A percentile compares a stretch with the other conserved stretches of the same genome.
phyloP scores from a whole-genome alignment of 108 stramenopile species.

The Stephanodiscus minutulus region DNA sequence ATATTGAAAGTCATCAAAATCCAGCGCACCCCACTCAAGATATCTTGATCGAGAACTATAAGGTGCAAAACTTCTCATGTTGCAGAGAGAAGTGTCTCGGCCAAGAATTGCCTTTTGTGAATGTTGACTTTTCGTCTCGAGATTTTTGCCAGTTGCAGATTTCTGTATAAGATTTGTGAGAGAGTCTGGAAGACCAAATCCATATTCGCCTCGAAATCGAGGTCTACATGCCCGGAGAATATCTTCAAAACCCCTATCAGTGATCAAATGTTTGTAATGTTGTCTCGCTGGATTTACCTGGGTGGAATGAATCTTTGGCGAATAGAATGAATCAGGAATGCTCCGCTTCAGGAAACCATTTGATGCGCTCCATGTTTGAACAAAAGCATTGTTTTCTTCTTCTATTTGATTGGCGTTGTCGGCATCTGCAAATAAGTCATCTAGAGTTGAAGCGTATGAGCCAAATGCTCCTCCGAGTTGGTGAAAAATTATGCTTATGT shows the following conservation, averaged over 20 bases:
- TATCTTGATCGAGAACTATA: constrained; percentile 23
- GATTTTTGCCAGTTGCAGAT: background rate
- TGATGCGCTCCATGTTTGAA: constrained; percentile 35
- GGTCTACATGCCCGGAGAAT: constrained; percentile 87
- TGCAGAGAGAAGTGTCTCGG: background rate
- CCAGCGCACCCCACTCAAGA: constrained; percentile 49
- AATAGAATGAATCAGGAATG: background rate
- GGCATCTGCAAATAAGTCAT: constrained; percentile 3
- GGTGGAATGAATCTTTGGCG: constrained; percentile 2
- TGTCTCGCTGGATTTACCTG: constrained; percentile 28
- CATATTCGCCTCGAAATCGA: constrained; percentile 49
- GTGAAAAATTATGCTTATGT: background rate
- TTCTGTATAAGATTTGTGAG: constrained; percentile 35
- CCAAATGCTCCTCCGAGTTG: background rate
- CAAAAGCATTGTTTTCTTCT: constrained; percentile 18
- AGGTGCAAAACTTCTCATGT: constrained; percentile 8
- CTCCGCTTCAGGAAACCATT: constrained; percentile 58
- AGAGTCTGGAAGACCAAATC: constrained; percentile 36
- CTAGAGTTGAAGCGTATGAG: background rate
- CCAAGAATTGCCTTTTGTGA: background rate
- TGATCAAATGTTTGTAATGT: constrained; percentile 70
- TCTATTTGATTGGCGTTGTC: constrained; percentile 6
- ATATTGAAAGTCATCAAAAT: constrained; percentile 35
- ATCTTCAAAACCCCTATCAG: constrained; percentile 75
- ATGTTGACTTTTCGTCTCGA: background rate